Base-by-base conservation (phyloP, 805 yeast species). In the Candida vartiovaarae region DNA sequence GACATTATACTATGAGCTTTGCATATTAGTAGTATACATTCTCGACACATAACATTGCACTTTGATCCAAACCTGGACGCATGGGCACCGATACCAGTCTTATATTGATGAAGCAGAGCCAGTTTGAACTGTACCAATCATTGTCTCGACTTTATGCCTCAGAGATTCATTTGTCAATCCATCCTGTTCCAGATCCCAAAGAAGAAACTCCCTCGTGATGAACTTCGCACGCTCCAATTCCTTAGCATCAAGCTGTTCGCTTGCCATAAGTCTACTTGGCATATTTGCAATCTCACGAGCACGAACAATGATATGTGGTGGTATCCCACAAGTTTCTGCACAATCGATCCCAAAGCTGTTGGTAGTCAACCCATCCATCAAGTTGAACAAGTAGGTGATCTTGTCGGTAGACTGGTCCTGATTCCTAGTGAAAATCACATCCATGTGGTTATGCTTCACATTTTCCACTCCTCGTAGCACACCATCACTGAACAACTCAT, bases 331-430 rank as follows among this genome's bases (percentile, higher is more conserved):
- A 8, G 55, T 45, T 33, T 59, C 56, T 3, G 76, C 76, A 57
- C 76, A 73, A 25, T 57, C 54, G 3, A 70, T 55, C 0, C 72
- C 74, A 54, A 60, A 63, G 3, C 74, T 66, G 28, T 58, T 47
- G 7, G 46, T 47, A 2, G 67, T 52, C 1, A 67, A 41, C 0
- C 74, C 74, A 15, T 52, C 50, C 26, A 45, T 47, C 4, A 71
- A 35, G 8, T 47, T 46, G 42, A 61, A 71, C n/a, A 70, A 46
- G 47, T 65, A 70, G 0, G 66, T 59, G 20, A 48, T 43, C 26
- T 35, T 25, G 1, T 23, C 44, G 10, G 56, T 50, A 5, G 46
- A 37, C 5, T 27, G 36, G 8, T 11, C 37, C 2, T 25, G 31
- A 15, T 34, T 34, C 10, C 11, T 34, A 6, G 31, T 34, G 8